A percentile compares a stretch with the other conserved stretches of the same genome.
Conservation (phyloP, 1,139 yeast genomes). For the Geotrichum phurueaensis region DNA sequence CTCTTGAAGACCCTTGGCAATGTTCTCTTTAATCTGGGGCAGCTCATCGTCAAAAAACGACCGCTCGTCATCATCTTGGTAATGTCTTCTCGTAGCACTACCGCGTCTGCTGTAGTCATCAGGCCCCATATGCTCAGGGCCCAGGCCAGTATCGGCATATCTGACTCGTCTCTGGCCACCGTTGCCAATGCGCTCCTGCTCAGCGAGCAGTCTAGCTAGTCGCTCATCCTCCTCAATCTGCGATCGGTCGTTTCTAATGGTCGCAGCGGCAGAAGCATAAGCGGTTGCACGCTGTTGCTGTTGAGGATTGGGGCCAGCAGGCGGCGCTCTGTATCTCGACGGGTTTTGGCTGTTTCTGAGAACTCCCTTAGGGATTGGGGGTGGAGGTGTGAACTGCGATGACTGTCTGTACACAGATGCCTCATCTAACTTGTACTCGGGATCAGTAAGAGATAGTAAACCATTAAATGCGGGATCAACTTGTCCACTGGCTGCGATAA, state of each 20-base stretch:
- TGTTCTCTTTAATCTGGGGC: slow-evolving; percentile 63
- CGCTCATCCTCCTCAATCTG: slow-evolving; percentile 74
- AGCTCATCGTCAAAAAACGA: slow-evolving; percentile 53
- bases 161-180: slow-evolving; percentile 23
- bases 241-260: slow-evolving; percentile 25
- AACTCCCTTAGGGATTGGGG: slow-evolving; percentile 28
- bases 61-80: slow-evolving; percentile 37
- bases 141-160: slow-evolving; percentile 21
- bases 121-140: slow-evolving; percentile 15
- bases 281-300: slow-evolving; percentile 14
- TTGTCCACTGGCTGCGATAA: slow-evolving; percentile 78
- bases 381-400: slow-evolving; percentile 22
- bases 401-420: slow-evolving; percentile 29
- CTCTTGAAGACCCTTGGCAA: slow-evolving; percentile 75
- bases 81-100: slow-evolving; percentile 16
- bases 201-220: slow-evolving; percentile 75
- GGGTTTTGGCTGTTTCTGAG: slow-evolving; percentile 12
- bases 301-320: slow-evolving; percentile 5
- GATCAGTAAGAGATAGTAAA: slow-evolving; percentile 72
- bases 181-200: slow-evolving; percentile 45
- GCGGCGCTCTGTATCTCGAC: slow-evolving; percentile 9
- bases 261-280: slow-evolving; percentile 10
- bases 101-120: slow-evolving; percentile 8
- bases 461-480: slow-evolving; percentile 88
- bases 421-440: slow-evolving; percentile 59